Evolutionary conservation across 2,329 filamentous ascomycete genomes (phyloP).

Genomic region (Pseudogymnoascus sp.): DNA sequence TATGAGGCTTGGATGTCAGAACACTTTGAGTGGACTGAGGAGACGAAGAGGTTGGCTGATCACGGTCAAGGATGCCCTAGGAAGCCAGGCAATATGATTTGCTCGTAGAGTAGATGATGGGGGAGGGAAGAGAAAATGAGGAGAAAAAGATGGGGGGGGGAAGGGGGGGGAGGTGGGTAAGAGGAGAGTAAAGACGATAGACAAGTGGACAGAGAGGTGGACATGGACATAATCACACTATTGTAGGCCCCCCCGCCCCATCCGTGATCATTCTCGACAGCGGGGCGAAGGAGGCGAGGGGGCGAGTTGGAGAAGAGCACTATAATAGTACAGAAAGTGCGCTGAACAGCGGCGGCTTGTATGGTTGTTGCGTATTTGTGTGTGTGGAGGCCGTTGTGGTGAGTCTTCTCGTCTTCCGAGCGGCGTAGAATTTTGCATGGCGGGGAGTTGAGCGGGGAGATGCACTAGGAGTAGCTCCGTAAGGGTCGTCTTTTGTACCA

Average conservation of each 20-base stretch:
- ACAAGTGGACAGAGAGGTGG: background rate
- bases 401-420: background rate
- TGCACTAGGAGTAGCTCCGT: background rate
- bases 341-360: background rate
- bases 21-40: background rate
- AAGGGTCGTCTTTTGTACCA: background rate
- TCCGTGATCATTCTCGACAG: background rate
- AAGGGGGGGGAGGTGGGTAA: too few species aligned
- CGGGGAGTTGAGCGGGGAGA: background rate
- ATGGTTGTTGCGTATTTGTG: background rate
- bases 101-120: conserved; percentile 4
- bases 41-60: conserved; percentile 1
- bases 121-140: background rate
- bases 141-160: background rate
- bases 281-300: background rate
- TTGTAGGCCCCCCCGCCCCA: background rate
- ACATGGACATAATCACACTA: background rate
- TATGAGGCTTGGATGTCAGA: background rate
- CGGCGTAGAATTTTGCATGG: background rate
- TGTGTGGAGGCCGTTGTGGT: conserved; percentile 1
- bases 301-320: background rate
- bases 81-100: background rate
- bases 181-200: background rate
- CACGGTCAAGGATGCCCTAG: background rate
- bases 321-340: background rate